Conservation (phyloP, 1,284 basidiomycete species). For the Trametes hirsuta region DNA sequence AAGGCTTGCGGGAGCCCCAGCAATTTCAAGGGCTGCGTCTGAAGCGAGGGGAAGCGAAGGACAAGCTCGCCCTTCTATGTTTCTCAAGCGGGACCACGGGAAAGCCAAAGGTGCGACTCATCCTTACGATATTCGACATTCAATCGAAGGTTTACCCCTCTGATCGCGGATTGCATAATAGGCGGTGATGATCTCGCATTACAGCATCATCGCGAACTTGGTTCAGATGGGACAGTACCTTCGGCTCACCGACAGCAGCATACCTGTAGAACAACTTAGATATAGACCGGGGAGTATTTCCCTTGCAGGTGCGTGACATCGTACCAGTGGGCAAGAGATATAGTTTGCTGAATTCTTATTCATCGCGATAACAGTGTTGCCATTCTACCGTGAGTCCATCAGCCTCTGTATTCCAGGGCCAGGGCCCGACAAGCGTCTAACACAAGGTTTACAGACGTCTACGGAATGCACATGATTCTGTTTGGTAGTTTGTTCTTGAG, state of each 20-base stretch:
- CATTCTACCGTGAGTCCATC: slow-evolving; percentile 31
- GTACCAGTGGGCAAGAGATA: neutral
- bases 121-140: slow-evolving; percentile 41
- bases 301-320: neutral
- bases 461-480: slow-evolving; percentile 62
- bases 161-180: slow-evolving; percentile 26
- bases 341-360: neutral
- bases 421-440: neutral
- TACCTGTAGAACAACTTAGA: neutral
- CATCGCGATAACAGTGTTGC: slow-evolving; percentile 21
- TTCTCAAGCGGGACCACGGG: slow-evolving; percentile 85
- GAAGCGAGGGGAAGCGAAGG: slow-evolving; percentile 58
- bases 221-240: slow-evolving; percentile 6
- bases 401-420: no score
- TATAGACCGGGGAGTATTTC: slow-evolving; percentile 8
- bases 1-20: slow-evolving; percentile 42
- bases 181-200: slow-evolving; percentile 75
- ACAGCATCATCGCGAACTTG: slow-evolving; percentile 36
- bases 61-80: slow-evolving; percentile 66
- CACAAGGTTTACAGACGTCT: slow-evolving; percentile 53
- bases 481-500: slow-evolving; percentile 54
- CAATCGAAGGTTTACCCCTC: slow-evolving; percentile 34
- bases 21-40: slow-evolving; percentile 51
- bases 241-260: neutral
- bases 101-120: slow-evolving; percentile 54